Conservation (phyloP, 2,329 filamentous ascomycete species). For the Fusarium beomiforme region DNA sequence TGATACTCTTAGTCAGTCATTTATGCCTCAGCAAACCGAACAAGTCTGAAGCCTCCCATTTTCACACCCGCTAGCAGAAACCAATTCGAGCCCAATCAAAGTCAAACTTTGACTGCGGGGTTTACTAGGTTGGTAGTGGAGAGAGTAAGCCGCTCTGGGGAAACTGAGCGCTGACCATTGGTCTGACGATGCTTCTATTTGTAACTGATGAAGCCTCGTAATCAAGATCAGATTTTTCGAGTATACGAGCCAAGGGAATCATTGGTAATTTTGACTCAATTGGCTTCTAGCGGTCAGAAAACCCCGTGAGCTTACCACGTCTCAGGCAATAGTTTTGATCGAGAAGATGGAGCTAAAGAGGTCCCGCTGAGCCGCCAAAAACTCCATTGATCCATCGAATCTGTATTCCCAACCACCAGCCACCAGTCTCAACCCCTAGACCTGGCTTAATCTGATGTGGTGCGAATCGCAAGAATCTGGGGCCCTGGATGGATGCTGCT, state of each 20-base stretch:
- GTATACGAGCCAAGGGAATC: neutral
- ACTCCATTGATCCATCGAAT: slow-evolving; percentile 25
- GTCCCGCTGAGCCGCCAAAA: slow-evolving; percentile 35
- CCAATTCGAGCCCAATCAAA: slow-evolving; percentile 5
- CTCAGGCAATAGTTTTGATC: slow-evolving; percentile 20
- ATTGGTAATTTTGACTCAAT: slow-evolving; percentile 1
- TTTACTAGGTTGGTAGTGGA: slow-evolving; percentile 15
- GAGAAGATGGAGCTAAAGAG: slow-evolving; percentile 4
- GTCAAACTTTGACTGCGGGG: slow-evolving; percentile 41
- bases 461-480: slow-evolving; percentile 27
- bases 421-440: neutral
- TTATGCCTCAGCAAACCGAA: slow-evolving; percentile 32
- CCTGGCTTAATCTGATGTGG: slow-evolving; percentile 17
- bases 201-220: slow-evolving; percentile 18
- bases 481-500: neutral
- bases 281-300: slow-evolving; percentile 11
- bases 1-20: slow-evolving; percentile 7
- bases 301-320: neutral
- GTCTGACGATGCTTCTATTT: slow-evolving; percentile 35
- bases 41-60: neutral
- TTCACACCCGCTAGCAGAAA: slow-evolving; percentile 9
- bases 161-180: slow-evolving; percentile 38
- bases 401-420: slow-evolving; percentile 15
- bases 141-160: slow-evolving; percentile 29
- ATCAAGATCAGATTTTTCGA: neutral